phyloP scores from a whole-genome alignment of 2,329 filamentous ascomycete genomes.

The Pseudophaeomoniella oleicola region DNA sequence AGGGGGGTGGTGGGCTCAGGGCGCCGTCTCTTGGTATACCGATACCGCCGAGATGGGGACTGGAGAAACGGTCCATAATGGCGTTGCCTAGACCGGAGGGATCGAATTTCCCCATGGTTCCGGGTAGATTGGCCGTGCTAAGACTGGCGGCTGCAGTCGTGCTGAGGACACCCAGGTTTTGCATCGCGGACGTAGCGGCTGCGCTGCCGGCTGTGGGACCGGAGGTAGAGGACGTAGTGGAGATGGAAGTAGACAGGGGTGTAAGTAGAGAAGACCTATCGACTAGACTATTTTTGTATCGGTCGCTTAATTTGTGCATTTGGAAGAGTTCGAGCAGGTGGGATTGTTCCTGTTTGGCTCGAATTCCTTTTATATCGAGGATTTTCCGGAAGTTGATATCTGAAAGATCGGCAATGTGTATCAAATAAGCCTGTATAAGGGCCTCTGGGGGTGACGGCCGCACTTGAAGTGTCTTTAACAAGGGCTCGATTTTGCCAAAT shows the following conservation, averaged over 20 bases:
- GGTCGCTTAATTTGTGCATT: slow-evolving; percentile 55
- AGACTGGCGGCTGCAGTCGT: slow-evolving; percentile 25
- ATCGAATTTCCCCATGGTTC: slow-evolving; percentile 54
- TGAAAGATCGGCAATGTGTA: slow-evolving; percentile 87
- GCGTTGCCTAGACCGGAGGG: slow-evolving; percentile 72
- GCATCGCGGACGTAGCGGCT: slow-evolving; percentile 27
- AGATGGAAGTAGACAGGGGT: slow-evolving; percentile 34
- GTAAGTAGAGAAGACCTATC: slow-evolving; percentile 57
- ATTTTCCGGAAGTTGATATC: slow-evolving; percentile 95
- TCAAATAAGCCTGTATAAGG: slow-evolving; percentile 90
- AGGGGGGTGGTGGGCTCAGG: slow-evolving; percentile 12
- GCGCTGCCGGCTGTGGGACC: slow-evolving; percentile 17
- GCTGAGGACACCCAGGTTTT: slow-evolving; percentile 30
- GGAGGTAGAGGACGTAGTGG: slow-evolving; percentile 9
- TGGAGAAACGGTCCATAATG: slow-evolving; percentile 38
- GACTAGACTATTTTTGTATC: slow-evolving; percentile 52
- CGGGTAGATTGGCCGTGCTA: slow-evolving; percentile 29
- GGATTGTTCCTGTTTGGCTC: slow-evolving; percentile 61
- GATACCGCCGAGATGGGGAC: slow-evolving; percentile 72
- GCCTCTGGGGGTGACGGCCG: slow-evolving; percentile 82
- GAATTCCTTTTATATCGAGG: slow-evolving; percentile 85
- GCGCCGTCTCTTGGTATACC: slow-evolving; percentile 41
- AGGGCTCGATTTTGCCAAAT: slow-evolving; percentile 75
- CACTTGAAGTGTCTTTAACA: slow-evolving; percentile 94
- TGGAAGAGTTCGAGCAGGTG: slow-evolving; percentile 84